Conservation (phyloP, 2,329 filamentous ascomycete species). For the Colletotrichum lentis region DNA sequence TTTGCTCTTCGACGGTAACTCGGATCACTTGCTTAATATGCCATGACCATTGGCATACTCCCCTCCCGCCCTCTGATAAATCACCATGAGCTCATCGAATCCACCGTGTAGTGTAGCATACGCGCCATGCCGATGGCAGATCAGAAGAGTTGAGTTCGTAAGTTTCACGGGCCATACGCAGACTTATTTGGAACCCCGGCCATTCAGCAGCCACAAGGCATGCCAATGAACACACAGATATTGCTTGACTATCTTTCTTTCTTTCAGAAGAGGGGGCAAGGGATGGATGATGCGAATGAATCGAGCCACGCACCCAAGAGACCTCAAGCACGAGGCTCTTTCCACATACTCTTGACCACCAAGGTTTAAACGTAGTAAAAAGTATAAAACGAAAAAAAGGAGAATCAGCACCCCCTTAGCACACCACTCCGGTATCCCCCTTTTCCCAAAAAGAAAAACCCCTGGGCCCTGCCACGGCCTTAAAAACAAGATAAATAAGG, state of each 20-base stretch:
- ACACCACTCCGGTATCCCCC: slow-evolving; percentile 18
- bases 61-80: no score
- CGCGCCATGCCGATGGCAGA: no score
- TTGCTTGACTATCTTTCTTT: not conserved
- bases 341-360: slow-evolving; percentile 29
- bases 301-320: not conserved
- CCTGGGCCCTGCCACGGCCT: not conserved
- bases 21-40: no score
- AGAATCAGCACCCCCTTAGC: not conserved
- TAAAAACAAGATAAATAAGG: slow-evolving; percentile 3
- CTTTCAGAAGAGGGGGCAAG: not conserved
- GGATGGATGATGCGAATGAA: slow-evolving; percentile 3
- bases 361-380: not conserved
- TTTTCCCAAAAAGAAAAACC: slow-evolving; percentile 8
- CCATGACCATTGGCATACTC: no score
- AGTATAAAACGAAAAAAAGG: not conserved
- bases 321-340: slow-evolving; percentile 4
- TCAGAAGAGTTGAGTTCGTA: not conserved
- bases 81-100: not conserved
- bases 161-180: not conserved
- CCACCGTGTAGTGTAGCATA: no score
- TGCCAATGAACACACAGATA: not conserved
- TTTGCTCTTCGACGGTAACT: no score
- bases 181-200: not conserved
- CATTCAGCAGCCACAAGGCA: not conserved